Percentiles rank a stretch among this genome's conserved stretches.
These are phyloP conservation scores for Malus orientalis DNA, from an alignment of 306 rosid genomes.

Conservation along the genomic window DNA sequence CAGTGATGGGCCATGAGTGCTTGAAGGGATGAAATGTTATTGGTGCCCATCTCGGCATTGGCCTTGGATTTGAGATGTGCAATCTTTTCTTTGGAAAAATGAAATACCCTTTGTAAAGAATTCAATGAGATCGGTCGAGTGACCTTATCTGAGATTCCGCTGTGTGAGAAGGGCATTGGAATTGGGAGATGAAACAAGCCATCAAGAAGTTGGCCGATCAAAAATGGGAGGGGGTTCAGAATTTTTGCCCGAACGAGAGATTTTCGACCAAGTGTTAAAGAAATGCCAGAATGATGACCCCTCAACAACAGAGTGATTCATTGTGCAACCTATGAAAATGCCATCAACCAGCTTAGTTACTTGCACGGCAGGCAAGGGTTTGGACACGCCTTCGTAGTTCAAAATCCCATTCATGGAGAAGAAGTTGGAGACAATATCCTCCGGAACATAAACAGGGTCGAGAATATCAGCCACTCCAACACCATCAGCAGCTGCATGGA, in stretches of 20 bases:
- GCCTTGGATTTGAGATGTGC: constrained; percentile 27
- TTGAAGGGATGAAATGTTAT: constrained; percentile 33
- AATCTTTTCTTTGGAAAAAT: constrained; percentile 18
- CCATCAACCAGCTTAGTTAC: constrained; percentile 44
- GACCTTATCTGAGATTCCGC: background rate
- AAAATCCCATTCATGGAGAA: background rate
- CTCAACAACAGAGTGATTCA: constrained; percentile 21
- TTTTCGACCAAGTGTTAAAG: constrained; percentile 32
- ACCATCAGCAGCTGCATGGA: background rate
- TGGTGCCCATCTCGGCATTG: constrained; percentile 2
- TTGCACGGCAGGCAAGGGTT: constrained; percentile 13
- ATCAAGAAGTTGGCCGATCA: constrained; percentile 3
- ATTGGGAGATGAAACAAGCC: background rate
- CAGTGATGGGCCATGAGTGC: constrained; percentile 24
- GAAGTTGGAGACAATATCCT: background rate
- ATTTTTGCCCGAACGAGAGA: constrained; percentile 14
- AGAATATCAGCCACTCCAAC: background rate
- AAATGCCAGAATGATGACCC: constrained; percentile 36
- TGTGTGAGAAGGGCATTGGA: background rate
- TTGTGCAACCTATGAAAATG: constrained; percentile 22
- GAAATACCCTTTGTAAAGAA: constrained; percentile 15
- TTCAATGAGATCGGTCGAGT: background rate
- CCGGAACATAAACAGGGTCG: background rate
- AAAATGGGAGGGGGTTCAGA: background rate
- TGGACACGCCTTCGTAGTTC: constrained; percentile 1